A percentile compares a stretch with the other conserved stretches of the same genome.
phyloP scores from a whole-genome alignment of 1,284 basidiomycete genomes.

The Leccinum pseudoinsigne region DNA sequence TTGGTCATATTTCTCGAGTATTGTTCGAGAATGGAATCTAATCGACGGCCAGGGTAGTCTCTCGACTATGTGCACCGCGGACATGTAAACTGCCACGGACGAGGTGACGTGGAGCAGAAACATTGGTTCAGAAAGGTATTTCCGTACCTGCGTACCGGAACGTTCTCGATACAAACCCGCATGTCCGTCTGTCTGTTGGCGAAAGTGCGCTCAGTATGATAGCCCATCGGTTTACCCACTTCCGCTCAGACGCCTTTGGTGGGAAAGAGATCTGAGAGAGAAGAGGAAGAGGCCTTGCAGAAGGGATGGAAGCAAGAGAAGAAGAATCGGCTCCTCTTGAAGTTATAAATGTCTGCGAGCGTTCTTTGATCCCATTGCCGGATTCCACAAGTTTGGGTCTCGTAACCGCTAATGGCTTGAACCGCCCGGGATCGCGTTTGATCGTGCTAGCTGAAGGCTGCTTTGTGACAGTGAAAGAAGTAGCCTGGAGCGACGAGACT shows the following conservation, averaged over 20 bases:
- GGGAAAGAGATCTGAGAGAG: slow-evolving; percentile 52
- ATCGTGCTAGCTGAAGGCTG: not conserved
- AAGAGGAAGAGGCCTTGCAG: slow-evolving; percentile 12
- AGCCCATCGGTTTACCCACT: slow-evolving; percentile 50
- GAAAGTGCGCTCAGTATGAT: slow-evolving; percentile 53
- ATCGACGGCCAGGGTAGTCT: slow-evolving; percentile 49
- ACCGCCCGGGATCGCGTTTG: slow-evolving; percentile 10
- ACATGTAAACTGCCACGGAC: slow-evolving; percentile 54
- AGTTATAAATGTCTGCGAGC: not conserved
- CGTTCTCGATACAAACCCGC: slow-evolving; percentile 52
- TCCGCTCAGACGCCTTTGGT: slow-evolving; percentile 56
- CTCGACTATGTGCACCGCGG: slow-evolving; percentile 45
- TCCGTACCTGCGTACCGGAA: slow-evolving; percentile 65
- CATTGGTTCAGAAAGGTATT: not conserved
- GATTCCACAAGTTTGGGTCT: slow-evolving; percentile 1
- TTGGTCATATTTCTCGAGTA: slow-evolving; percentile 52
- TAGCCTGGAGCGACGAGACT: not conserved
- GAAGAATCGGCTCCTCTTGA: not conserved
- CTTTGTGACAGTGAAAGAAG: not conserved
- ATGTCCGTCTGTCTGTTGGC: slow-evolving; percentile 41
- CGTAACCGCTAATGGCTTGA: slow-evolving; percentile 18
- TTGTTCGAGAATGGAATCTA: slow-evolving; percentile 38
- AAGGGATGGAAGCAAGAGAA: not conserved
- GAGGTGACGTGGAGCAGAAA: not conserved
- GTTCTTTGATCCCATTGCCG: not conserved